phyloP scores from a whole-genome alignment of 2,329 filamentous ascomycete species.

The Arthrobotrys pseudoclavata region DNA sequence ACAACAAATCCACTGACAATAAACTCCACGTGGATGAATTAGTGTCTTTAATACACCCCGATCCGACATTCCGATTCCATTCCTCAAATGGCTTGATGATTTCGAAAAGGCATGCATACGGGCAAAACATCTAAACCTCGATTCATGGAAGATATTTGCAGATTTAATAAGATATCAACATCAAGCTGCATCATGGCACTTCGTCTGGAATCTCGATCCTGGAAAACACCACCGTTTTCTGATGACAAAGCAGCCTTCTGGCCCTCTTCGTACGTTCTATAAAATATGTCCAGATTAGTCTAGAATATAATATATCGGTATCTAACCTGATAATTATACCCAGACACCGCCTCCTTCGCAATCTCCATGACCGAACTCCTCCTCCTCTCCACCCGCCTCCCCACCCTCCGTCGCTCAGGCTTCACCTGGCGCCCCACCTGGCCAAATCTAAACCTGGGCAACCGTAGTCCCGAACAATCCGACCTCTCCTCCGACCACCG shows the following conservation, averaged over 20 bases:
- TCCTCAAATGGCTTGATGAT: conserved; percentile 58
- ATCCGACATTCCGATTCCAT: conserved; percentile 43
- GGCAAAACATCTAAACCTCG: conserved; percentile 45
- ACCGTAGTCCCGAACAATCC: conserved; percentile 23
- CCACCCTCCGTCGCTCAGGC: conserved; percentile 49
- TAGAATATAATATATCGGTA: too few species aligned
- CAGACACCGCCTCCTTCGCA: conserved; percentile 57
- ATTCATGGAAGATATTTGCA: conserved; percentile 59
- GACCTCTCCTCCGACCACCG: conserved; percentile 55
- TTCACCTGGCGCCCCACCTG: conserved; percentile 57
- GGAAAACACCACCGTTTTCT: conserved; percentile 53
- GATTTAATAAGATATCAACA: conserved; percentile 58
- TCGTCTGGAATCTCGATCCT: conserved; percentile 54
- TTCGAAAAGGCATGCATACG: conserved; percentile 48
- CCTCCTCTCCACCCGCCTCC: conserved; percentile 54
- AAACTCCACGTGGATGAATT: neutral
- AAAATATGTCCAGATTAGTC: neutral
- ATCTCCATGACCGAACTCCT: conserved; percentile 59
- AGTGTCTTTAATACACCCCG: conserved; percentile 58
- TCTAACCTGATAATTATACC: neutral
- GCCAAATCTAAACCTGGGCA: conserved; percentile 35
- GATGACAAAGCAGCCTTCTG: conserved; percentile 44
- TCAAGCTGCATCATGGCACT: conserved; percentile 55
- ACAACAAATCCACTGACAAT: conserved; percentile 6
- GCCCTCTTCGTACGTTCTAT: conserved; percentile 40